Conservation (phyloP, 2,329 filamentous ascomycete genomes). For the Apiospora kogelbergensis region DNA sequence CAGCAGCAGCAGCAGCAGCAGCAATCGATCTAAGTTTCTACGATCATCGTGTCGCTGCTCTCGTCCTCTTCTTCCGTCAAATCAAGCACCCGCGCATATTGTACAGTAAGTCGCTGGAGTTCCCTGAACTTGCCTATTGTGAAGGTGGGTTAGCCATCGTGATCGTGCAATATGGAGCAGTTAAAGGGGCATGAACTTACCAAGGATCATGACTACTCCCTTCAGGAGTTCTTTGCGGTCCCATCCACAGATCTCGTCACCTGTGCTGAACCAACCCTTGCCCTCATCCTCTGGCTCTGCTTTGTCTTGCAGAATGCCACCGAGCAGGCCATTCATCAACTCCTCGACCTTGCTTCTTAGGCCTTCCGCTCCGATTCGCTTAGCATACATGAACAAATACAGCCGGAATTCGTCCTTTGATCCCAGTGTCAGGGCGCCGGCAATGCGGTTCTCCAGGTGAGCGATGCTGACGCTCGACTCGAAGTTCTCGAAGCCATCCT, state of each 20-base stretch:
- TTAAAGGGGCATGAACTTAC: constrained; percentile 51
- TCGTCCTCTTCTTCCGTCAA: constrained; percentile 51
- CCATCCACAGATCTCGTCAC: constrained; percentile 85
- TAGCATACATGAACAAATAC: constrained; percentile 98
- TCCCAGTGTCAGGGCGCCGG: constrained; percentile 80
- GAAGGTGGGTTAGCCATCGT: not conserved
- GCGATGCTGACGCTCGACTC: constrained; percentile 91
- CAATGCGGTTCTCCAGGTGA: constrained; percentile 91
- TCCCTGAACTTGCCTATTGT: constrained; percentile 88
- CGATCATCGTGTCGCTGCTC: constrained; percentile 37
- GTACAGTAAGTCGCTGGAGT: constrained; percentile 89
- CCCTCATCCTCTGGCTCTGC: constrained; percentile 45
- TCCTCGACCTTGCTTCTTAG: constrained; percentile 89
- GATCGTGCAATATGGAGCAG: constrained; percentile 32
- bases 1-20: not conserved
- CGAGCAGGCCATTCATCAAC: constrained; percentile 77
- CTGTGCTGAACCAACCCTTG: constrained; percentile 64
- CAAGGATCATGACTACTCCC: constrained; percentile 88
- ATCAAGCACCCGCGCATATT: constrained; percentile 83
- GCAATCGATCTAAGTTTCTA: constrained; percentile 23
- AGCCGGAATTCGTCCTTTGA: constrained; percentile 90
- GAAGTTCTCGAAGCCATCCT: constrained; percentile 88
- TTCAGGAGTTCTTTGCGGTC: constrained; percentile 82
- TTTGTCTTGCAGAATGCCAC: constrained; percentile 58
- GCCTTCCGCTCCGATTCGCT: constrained; percentile 88